phyloP scores from a whole-genome alignment of 257 asterid genomes.

The Voacanga thouarsii region DNA sequence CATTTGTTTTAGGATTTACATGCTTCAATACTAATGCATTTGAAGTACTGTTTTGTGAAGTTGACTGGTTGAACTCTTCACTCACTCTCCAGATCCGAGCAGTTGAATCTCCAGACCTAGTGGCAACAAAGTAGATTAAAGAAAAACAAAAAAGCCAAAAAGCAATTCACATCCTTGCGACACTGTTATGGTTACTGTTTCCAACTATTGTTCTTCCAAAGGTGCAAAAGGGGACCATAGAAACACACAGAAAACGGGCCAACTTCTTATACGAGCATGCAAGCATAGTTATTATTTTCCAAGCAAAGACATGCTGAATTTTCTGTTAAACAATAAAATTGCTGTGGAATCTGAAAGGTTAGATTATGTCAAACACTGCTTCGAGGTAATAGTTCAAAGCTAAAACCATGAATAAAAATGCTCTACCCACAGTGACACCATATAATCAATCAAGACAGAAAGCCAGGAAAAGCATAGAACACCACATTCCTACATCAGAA shows the following conservation, averaged over 20 bases:
- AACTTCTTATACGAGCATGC: background rate
- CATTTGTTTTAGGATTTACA: conserved; percentile 25
- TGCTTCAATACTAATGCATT: conserved; percentile 23
- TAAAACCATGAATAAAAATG: background rate
- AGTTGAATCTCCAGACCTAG: conserved; percentile 39
- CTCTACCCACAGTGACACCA: background rate
- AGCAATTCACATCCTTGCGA: background rate
- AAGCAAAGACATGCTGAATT: background rate
- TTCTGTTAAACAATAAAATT: background rate
- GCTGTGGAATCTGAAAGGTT: background rate
- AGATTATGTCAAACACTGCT: background rate
- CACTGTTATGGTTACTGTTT: background rate
- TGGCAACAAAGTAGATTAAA: background rate
- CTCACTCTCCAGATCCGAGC: conserved; percentile 32
- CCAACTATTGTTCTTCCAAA: background rate
- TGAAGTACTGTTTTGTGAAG: conserved; percentile 12
- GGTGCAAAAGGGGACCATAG: background rate
- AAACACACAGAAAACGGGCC: background rate
- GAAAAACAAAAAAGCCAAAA: background rate
- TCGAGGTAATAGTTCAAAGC: background rate
- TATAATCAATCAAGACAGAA: background rate
- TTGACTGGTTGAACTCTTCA: conserved; percentile 18
- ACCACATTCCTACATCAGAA: background rate
- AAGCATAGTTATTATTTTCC: background rate
- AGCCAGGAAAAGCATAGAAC: background rate